Evolutionary conservation across 2,329 filamentous ascomycete species (phyloP).

Genomic region (Fusarium piperis): DNA sequence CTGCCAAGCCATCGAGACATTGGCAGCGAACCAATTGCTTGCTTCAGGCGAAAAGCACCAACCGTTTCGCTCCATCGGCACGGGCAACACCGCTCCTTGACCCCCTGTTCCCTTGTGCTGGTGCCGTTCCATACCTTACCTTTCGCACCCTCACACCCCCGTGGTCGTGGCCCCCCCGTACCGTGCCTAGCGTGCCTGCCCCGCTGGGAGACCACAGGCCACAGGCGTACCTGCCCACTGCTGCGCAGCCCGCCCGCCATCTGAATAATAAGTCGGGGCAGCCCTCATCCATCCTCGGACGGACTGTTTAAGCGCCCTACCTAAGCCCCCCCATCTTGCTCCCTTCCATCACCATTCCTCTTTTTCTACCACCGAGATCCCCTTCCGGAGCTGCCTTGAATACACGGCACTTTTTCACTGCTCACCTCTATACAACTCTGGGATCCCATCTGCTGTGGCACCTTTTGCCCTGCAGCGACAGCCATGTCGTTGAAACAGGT

Average conservation of each 20-base stretch:
- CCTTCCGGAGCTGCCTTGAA: constrained; percentile 12
- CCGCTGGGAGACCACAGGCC: constrained; percentile 31
- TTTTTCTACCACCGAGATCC: constrained; percentile 26
- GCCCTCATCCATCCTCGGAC: constrained; percentile 29
- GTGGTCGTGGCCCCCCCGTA: constrained; percentile 30
- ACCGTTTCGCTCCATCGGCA: constrained; percentile 24
- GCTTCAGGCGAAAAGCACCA: constrained; percentile 29
- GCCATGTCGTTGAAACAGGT: constrained; percentile 71
- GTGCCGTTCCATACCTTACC: constrained; percentile 9
- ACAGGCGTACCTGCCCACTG: constrained; percentile 23
- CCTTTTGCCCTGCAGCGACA: constrained; percentile 39
- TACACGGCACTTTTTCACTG: constrained; percentile 3
- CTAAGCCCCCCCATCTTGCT: constrained; percentile 28
- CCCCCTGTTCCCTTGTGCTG: constrained; percentile 15
- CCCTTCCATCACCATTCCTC: constrained; percentile 30
- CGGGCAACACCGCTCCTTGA: constrained; percentile 32
- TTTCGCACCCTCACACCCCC: not conserved
- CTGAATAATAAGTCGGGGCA: constrained; percentile 43
- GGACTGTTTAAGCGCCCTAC: constrained; percentile 38
- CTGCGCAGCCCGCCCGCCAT: constrained; percentile 33
- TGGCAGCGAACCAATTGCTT: constrained; percentile 38
- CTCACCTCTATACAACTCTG: constrained; percentile 1
- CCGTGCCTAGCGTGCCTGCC: constrained; percentile 37
- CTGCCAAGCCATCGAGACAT: constrained; percentile 33
- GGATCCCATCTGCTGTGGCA: constrained; percentile 28